phyloP scores from a whole-genome alignment of 1,139 yeast species.

The Magnusiomyces magnusii region DNA sequence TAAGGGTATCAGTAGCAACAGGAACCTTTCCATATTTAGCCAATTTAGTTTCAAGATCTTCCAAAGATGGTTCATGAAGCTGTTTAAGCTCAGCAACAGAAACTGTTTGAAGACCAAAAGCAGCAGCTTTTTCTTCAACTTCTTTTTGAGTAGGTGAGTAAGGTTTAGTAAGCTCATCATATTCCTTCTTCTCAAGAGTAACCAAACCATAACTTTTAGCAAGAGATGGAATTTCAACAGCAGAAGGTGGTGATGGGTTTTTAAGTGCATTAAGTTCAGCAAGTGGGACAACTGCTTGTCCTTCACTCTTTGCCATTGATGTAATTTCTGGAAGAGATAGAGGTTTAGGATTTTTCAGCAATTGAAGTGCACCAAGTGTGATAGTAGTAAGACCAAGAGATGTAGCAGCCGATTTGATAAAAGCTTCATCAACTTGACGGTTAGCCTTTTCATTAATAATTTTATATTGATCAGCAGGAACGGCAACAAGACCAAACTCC shows the following conservation, averaged over 20 bases:
- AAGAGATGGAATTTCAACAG: conserved; percentile 18
- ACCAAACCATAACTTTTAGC: conserved; percentile 27
- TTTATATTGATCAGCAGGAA: conserved; percentile 20
- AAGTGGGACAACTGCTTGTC: conserved; percentile 21
- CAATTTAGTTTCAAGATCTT: background rate
- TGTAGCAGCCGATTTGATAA: conserved; percentile 30
- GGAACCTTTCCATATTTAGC: conserved; percentile 1
- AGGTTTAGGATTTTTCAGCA: conserved; percentile 18
- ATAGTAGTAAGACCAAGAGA: conserved; percentile 36
- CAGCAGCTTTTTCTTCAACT: conserved; percentile 21
- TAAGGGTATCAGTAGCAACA: conserved; percentile 25
- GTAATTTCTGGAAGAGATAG: conserved; percentile 24
- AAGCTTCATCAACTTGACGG: conserved; percentile 25
- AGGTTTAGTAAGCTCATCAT: conserved; percentile 21
- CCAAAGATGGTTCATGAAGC: conserved; percentile 3
- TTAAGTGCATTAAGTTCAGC: conserved; percentile 19
- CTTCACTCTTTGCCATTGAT: conserved; percentile 29
- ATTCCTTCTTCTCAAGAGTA: conserved; percentile 22
- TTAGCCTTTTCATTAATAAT: conserved; percentile 29
- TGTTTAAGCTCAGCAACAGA: conserved; percentile 21
- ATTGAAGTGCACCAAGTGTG: conserved; percentile 26
- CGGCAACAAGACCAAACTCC: conserved; percentile 14
- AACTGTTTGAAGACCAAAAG: conserved; percentile 22
- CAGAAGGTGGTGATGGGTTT: conserved; percentile 20
- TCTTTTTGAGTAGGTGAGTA: conserved; percentile 23